Evolutionary conservation across 345 rosid genomes (phyloP), one percentile per base, ranked within the genome.

Genomic region (Citrus hindsii): DNA sequence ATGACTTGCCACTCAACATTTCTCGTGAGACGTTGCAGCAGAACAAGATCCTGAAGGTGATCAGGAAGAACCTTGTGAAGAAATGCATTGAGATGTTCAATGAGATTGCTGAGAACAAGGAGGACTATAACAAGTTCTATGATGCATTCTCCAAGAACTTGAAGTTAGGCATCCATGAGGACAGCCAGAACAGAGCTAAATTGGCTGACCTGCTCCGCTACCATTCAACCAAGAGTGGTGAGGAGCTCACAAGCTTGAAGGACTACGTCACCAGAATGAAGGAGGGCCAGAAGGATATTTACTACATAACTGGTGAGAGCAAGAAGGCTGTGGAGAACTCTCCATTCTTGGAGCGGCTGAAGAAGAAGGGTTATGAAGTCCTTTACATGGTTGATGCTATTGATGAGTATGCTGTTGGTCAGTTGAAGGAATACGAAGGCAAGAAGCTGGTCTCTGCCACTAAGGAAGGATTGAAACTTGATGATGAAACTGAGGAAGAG

Each of bases 11-110:
- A 0, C 97, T 94, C 46, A 94, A 92, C 91, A 94, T 94, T 79
- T 94, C 98, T 38, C 92, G 98, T 46, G 98, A 92, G 85, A 92
- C 76, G 80, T 89, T 94, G 10, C 98, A 94, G 32, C 97, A 94
- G 84, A 94, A 94, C 89, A 94, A 94, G 89, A 94, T 94, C n/a
- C 89, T 94, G 8, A 94, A 94, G 85, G 97, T 94, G 38, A 94
- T 94, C 62, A 85, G 98, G 86, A 94, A 94, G 88, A 94, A 94
- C 79, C 88, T 92, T 2, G 97, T 94, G 77, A 94, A 94, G 88
- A 94, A 94, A 56, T 94, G 97, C 73, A 86, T 92, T 55, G 97
- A 94, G 86, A 91, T 94, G 97, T 94, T 94, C 87, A 90, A 81
- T 14, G 98, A 92, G 87, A 90, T 94, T 7, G 90, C 96, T 0